phyloP scores from a whole-genome alignment of 2,329 filamentous ascomycete species.

The Fusarium cicatricum region DNA sequence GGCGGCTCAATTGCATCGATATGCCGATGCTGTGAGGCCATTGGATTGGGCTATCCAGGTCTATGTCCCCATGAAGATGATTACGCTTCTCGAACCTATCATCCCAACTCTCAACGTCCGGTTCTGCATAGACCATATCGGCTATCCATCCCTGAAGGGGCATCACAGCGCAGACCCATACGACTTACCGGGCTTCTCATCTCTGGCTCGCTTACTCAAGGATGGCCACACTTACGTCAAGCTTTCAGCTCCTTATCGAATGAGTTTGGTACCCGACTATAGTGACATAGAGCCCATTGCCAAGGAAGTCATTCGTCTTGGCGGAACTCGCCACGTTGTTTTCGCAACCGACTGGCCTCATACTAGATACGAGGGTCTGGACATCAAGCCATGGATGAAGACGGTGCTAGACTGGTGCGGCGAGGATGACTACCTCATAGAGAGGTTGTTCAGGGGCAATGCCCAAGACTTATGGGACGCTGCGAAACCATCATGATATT shows the following conservation, averaged over 20 bases:
- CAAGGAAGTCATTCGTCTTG: conserved; percentile 56
- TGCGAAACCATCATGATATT: neutral
- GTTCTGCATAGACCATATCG: conserved; percentile 69
- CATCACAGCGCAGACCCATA: conserved; percentile 36
- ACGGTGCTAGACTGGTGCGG: conserved; percentile 62
- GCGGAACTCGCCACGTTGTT: conserved; percentile 54
- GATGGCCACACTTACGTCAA: conserved; percentile 63
- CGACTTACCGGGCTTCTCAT: conserved; percentile 41
- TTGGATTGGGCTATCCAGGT: conserved; percentile 66
- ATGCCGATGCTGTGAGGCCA: conserved; percentile 59
- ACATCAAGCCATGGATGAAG: conserved; percentile 58
- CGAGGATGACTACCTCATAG: conserved; percentile 52
- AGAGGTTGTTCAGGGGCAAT: conserved; percentile 63
- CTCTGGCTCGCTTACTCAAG: conserved; percentile 57
- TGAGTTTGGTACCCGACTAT: conserved; percentile 55
- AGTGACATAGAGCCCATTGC: conserved; percentile 58
- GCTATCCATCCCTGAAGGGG: conserved; percentile 53
- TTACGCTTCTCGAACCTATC: conserved; percentile 58
- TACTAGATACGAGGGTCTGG: conserved; percentile 65
- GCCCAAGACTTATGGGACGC: conserved; percentile 58
- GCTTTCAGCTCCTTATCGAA: conserved; percentile 65
- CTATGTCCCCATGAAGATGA: conserved; percentile 61
- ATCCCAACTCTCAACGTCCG: conserved; percentile 59
- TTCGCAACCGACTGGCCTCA: conserved; percentile 73
- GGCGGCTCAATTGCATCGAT: conserved; percentile 51